A percentile compares a stretch with the other conserved stretches of the same genome.
These are phyloP conservation scores for Nothophytophthora sp. DNA, from an alignment of 352 stramenopile genomes.

Conservation along the genomic window DNA sequence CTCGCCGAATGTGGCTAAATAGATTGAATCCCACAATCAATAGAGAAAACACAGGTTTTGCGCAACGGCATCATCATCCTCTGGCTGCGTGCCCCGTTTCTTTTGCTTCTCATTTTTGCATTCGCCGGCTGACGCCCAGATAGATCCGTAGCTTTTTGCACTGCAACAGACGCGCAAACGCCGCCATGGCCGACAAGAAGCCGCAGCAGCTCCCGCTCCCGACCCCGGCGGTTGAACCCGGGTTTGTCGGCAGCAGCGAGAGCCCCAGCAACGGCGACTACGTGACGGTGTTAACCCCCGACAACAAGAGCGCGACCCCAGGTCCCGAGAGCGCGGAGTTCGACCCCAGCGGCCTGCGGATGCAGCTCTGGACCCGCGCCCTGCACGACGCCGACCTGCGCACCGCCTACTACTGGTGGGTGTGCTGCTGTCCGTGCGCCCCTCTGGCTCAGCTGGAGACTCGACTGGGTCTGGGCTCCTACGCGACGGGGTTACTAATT, in stretches of 20 bases:
- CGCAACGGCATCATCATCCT: too few species aligned
- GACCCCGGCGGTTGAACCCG: constrained; percentile 12
- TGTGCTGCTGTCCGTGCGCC: constrained; percentile 35
- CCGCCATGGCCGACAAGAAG: constrained; percentile 33
- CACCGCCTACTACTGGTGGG: constrained; percentile 36
- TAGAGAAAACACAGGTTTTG: too few species aligned
- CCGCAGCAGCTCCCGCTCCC: constrained; percentile 19
- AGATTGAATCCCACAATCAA: too few species aligned
- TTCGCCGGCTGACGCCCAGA: too few species aligned
- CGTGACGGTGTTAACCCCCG: constrained; percentile 39
- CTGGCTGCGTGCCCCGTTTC: too few species aligned
- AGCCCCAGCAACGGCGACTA: constrained; percentile 32
- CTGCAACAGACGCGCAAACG: too few species aligned
- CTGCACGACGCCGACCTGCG: constrained; percentile 26
- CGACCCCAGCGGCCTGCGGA: constrained; percentile 33
- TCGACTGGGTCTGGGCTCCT: constrained; percentile 32
- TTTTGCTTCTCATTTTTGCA: too few species aligned
- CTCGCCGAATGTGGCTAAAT: too few species aligned
- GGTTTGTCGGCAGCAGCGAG: constrained; percentile 20
- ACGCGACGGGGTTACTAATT: constrained; percentile 9
- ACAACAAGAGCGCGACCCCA: constrained; percentile 22
- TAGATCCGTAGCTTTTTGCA: too few species aligned
- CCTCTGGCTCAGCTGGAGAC: constrained; percentile 34
- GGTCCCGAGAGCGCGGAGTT: constrained; percentile 15
- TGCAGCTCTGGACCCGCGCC: constrained; percentile 32